Evolutionary conservation across 768 basidiomycete species (phyloP).

Genomic region (Auricularia sp.): DNA sequence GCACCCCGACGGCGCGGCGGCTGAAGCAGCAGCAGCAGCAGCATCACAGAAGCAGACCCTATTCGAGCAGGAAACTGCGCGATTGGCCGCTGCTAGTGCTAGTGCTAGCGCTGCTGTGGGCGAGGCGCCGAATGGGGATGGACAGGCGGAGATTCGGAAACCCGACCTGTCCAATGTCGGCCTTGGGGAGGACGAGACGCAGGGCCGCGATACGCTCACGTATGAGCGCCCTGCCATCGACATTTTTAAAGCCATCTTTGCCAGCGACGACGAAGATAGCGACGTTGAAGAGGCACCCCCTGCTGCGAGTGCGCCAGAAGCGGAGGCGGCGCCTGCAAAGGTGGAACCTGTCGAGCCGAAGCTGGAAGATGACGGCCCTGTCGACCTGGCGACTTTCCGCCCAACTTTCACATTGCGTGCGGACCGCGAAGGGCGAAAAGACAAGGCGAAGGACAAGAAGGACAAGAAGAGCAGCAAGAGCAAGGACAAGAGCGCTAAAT

Average conservation of each 20-base stretch:
- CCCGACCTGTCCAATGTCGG: slow-evolving; percentile 77
- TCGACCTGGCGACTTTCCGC: slow-evolving; percentile 69
- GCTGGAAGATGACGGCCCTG: slow-evolving; percentile 19
- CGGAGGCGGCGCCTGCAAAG: not conserved
- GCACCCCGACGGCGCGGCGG: slow-evolving; percentile 39
- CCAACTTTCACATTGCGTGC: slow-evolving; percentile 77
- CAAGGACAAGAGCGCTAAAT: slow-evolving; percentile 33
- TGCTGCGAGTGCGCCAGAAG: not conserved
- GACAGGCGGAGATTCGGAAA: slow-evolving; percentile 14
- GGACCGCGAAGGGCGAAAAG: slow-evolving; percentile 22
- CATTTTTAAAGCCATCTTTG: slow-evolving; percentile 97
- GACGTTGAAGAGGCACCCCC: slow-evolving; percentile 46
- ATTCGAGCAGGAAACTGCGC: slow-evolving; percentile 14
- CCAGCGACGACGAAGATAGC: slow-evolving; percentile 83
- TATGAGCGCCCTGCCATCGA: slow-evolving; percentile 84
- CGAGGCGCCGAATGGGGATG: slow-evolving; percentile 5
- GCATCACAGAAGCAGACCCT: slow-evolving; percentile 23
- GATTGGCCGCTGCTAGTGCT: slow-evolving; percentile 9
- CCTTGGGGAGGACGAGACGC: slow-evolving; percentile 83
- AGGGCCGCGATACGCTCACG: slow-evolving; percentile 79
- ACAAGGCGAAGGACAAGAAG: slow-evolving; percentile 31
- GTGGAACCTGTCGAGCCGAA: not conserved
- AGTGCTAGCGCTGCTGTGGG: slow-evolving; percentile 10
- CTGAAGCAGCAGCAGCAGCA: slow-evolving; percentile 15
- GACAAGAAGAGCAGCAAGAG: slow-evolving; percentile 39